phyloP scores from a whole-genome alignment of 106 monocot genomes.

The Phalaenopsis aphrodite region DNA sequence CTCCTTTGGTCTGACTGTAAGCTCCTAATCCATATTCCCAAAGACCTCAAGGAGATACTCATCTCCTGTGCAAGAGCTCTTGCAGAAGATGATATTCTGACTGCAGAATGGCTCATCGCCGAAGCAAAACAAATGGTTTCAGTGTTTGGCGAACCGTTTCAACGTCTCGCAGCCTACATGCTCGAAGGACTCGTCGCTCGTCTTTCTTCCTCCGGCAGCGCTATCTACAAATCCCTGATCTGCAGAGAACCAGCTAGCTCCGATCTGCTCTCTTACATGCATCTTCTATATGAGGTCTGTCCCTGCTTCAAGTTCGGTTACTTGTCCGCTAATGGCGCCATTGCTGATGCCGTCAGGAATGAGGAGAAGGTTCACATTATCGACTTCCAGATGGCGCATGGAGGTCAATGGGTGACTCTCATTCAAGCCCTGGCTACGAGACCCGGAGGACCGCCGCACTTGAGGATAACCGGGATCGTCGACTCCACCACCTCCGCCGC shows the following conservation, averaged over 20 bases:
- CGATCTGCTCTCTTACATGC: slow-evolving; percentile 89
- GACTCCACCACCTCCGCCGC: slow-evolving; percentile 39
- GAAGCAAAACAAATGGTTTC: slow-evolving; percentile 67
- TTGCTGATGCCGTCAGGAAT: slow-evolving; percentile 72
- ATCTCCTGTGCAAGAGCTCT: slow-evolving; percentile 70
- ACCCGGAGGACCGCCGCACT: slow-evolving; percentile 66
- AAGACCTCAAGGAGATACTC: slow-evolving; percentile 62
- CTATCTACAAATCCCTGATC: slow-evolving; percentile 78
- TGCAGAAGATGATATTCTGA: slow-evolving; percentile 36
- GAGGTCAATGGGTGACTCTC: slow-evolving; percentile 80
- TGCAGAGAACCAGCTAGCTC: slow-evolving; percentile 70
- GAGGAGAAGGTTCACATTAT: slow-evolving; percentile 75
- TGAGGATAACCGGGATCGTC: slow-evolving; percentile 83
- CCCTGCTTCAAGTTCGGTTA: slow-evolving; percentile 93
- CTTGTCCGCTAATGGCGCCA: slow-evolving; percentile 92
- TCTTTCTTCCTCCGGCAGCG: slow-evolving; percentile 61
- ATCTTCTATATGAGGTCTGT: slow-evolving; percentile 75
- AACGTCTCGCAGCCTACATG: slow-evolving; percentile 76
- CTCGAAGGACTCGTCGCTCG: slow-evolving; percentile 78
- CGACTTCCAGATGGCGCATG: slow-evolving; percentile 92
- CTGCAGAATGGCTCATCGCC: slow-evolving; percentile 33
- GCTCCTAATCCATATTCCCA: slow-evolving; percentile 35
- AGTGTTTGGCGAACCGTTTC: slow-evolving; percentile 73
- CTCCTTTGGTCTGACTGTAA: slow-evolving; percentile 49
- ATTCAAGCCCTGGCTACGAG: slow-evolving; percentile 72